phyloP scores from a whole-genome alignment of 2,329 filamentous ascomycete species.

The Fusarium beomiforme region DNA sequence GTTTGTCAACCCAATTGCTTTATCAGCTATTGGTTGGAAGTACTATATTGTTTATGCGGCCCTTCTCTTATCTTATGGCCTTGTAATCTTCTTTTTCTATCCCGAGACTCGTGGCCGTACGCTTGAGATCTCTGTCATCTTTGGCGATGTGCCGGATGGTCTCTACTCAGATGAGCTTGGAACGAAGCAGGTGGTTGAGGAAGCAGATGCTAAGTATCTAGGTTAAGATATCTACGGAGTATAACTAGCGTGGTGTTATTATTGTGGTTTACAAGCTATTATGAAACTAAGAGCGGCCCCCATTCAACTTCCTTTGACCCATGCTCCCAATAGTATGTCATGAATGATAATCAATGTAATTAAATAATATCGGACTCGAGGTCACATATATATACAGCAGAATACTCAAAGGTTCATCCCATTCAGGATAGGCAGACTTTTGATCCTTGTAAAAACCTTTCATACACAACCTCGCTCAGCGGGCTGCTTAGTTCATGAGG shows the following conservation, averaged over 20 bases:
- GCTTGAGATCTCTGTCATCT: slow-evolving; percentile 5
- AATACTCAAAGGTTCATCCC: slow-evolving; percentile 39
- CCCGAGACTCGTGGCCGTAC: slow-evolving; percentile 10
- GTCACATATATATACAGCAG: slow-evolving; percentile 45
- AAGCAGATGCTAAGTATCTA: slow-evolving; percentile 8
- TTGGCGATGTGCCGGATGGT: slow-evolving; percentile 13
- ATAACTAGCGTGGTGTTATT: too few relatives aligned
- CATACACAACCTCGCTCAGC: slow-evolving; percentile 32
- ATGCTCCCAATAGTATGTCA: too few relatives aligned
- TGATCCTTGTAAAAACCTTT: slow-evolving; percentile 26
- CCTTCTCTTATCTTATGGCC: slow-evolving; percentile 4
- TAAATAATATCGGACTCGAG: slow-evolving; percentile 35
- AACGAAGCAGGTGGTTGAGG: slow-evolving; percentile 2
- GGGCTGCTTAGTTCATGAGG: slow-evolving; percentile 31
- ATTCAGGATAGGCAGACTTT: slow-evolving; percentile 7
- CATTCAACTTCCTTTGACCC: too few relatives aligned
- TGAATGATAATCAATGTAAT: background rate
- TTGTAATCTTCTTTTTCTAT: slow-evolving; percentile 18
- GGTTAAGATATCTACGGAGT: too few relatives aligned
- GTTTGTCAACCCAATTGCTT: slow-evolving; percentile 9
- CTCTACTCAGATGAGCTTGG: slow-evolving; percentile 7
- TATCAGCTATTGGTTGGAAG: slow-evolving; percentile 4
- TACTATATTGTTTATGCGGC: slow-evolving; percentile 19
- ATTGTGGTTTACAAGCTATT: too few relatives aligned
- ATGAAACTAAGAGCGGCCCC: too few relatives aligned